Base-by-base conservation (phyloP, 164 flowering plant genomes). In the Sextonia rubra region DNA sequence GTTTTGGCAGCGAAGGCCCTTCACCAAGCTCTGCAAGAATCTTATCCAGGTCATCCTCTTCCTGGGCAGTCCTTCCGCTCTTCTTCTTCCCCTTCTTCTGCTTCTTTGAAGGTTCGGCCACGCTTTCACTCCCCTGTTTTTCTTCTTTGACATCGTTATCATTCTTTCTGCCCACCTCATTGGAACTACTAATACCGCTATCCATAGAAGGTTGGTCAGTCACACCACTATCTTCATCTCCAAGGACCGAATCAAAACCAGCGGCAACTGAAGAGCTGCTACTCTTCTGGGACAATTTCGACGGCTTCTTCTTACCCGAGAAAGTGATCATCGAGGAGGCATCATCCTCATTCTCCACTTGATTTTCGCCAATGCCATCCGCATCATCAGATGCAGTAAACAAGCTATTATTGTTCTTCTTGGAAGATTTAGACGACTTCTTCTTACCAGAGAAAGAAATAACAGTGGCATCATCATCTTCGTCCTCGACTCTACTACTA, bases 1-100 rank as follows among this genome's bases (percentile, higher is more conserved):
- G 75, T 70, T 87, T 83, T 4, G 82, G 30, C 3, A 29, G 18
- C 37, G 91, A 15, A 64, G 87, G 83, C 17, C 66, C 87, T 74
- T 79, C 95, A 72, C 94, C 97, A 73, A 96, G 97, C 84, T 92
- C 98, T 15, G 97, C 97, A 48, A 96, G 93, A 80, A 96, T 78
- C 77, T 90, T 91, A 73, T 93, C 98, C 64, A 93, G 77, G 74
- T 96, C 99, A 47, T 96, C 97, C 80, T 93, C 99, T 78, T 96
- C 99, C 73, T 93, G 94, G 61, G 81, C 97, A 52, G 91, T 90
- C 77, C 94, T 87, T 76, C 88, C 97, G 80, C 90, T 82, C 82
- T 88, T 89, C 78, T 90, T 93, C 81, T 96, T 96, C 75, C 91
- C 93, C 83, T 90, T 95, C 78, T 92, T 94, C 60, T 82, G 89